Percentiles rank a stretch among this genome's conserved stretches.
Conservation (phyloP, 1,284 basidiomycete genomes). For the Ceraceosorus guamensis region DNA sequence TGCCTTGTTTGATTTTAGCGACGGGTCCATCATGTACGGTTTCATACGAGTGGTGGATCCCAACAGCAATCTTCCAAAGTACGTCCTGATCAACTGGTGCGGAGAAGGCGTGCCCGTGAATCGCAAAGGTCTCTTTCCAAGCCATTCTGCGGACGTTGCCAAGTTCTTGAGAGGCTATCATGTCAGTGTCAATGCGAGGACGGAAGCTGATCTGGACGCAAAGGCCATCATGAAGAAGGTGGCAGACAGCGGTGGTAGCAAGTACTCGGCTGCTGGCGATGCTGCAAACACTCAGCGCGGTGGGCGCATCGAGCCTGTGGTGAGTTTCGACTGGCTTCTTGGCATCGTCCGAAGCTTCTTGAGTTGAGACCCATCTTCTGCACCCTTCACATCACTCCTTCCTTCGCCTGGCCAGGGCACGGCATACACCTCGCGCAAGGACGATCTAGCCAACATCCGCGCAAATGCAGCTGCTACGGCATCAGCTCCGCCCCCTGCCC, state of each 20-base stretch:
- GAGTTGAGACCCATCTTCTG: not conserved
- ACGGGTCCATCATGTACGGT: slow-evolving; percentile 90
- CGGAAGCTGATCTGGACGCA: slow-evolving; percentile 60
- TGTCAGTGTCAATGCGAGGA: slow-evolving; percentile 82
- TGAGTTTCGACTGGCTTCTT: slow-evolving; percentile 40
- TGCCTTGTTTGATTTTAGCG: slow-evolving; percentile 85
- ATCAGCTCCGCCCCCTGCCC: slow-evolving; percentile 10
- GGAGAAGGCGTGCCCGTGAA: slow-evolving; percentile 90
- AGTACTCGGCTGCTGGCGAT: slow-evolving; percentile 59
- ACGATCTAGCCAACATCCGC: slow-evolving; percentile 28
- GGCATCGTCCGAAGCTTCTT: slow-evolving; percentile 13
- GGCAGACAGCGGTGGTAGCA: slow-evolving; percentile 83
- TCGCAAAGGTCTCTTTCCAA: slow-evolving; percentile 84
- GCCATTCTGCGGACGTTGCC: slow-evolving; percentile 74
- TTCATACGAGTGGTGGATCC: slow-evolving; percentile 81
- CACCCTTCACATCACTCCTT: not conserved
- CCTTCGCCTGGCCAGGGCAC: too few relatives aligned
- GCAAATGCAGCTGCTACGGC: slow-evolving; percentile 3
- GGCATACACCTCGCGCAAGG: slow-evolving; percentile 32
- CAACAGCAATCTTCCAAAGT: slow-evolving; percentile 82
- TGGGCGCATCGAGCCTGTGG: slow-evolving; percentile 38
- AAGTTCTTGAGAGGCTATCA: slow-evolving; percentile 73
- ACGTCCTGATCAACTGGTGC: slow-evolving; percentile 70
- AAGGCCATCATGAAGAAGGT: slow-evolving; percentile 64
- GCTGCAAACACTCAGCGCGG: slow-evolving; percentile 39